Base-by-base conservation (phyloP, 2,329 filamentous ascomycete genomes). In the Microsporum audouinii region DNA sequence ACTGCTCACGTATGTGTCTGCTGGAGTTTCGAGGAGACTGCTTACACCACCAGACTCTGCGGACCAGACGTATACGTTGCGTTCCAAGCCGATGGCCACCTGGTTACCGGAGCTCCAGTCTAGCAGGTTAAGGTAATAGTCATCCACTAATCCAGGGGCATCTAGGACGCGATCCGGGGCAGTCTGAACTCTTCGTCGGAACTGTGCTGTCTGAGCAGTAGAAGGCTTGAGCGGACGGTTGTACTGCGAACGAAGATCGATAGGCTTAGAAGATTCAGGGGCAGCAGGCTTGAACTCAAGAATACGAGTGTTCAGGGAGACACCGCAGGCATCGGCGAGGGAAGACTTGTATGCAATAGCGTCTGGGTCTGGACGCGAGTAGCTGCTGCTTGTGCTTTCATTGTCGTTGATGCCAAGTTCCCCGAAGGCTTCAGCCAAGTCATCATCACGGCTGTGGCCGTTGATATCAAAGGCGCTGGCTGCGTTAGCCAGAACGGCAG, bases 41-140 rank as follows among this genome's bases (percentile, higher is more conserved):
- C 84, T 88, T 64, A 99, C 94, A 14, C 86, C 85, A 63, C 94
- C 94, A 70, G 90, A 88, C 67, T 97, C 94, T 12, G 94, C 94
- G 39, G 94, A 97, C 94, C 94, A 99, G 68, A 99, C 89, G 71
- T 99, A 99, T 68, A 99, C 94, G 68, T 88, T 95, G 67, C 92
- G 91, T 79, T 97, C 94, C 10, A 99, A 85, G 61, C 92, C 94
- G 72, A 99, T 97, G 57, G 94, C 94, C 60, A 99, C 92, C 76
- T 99, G 94, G 80, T 99, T 99, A 63, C 88, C 87, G 5, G 91
- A 94, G 72, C 91, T 96, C 94, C 94, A 99, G 79, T 99, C 94
- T 31, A 99, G 85, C 43, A 99, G 82, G 80, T 99, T 99, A 69
- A 99, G 88, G 75, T 99, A 99, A 82, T 97, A 99, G 78, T 99